phyloP scores from a whole-genome alignment of 2,329 filamentous ascomycete genomes.

The Leptographium galeiforme region DNA sequence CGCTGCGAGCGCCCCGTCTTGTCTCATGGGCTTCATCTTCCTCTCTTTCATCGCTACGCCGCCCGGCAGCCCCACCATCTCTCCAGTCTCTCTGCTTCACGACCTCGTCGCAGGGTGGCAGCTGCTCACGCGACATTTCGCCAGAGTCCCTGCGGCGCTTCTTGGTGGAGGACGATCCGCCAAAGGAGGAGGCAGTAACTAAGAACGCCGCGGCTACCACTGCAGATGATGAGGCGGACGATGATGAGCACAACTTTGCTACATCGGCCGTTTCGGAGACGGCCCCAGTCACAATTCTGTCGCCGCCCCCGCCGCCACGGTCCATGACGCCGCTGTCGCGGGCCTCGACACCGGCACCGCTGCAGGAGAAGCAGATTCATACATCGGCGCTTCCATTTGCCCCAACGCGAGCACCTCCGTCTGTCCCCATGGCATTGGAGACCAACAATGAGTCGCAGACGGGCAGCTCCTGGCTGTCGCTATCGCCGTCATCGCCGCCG shows the following conservation, averaged over 20 bases:
- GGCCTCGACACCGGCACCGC: background rate
- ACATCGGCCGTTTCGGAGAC: slow-evolving; percentile 33
- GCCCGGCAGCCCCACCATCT: background rate
- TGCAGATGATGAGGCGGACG: slow-evolving; percentile 29
- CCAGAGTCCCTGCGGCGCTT: slow-evolving; percentile 41
- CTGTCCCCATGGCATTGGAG: background rate
- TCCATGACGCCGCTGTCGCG: slow-evolving; percentile 26
- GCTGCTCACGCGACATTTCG: slow-evolving; percentile 37
- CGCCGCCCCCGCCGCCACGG: slow-evolving; percentile 38
- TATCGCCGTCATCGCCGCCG: slow-evolving; percentile 22
- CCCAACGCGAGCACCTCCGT: slow-evolving; percentile 5
- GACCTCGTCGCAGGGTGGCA: slow-evolving; percentile 22
- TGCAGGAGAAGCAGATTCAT: no score
- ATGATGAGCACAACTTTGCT: slow-evolving; percentile 49
- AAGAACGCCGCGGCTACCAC: background rate
- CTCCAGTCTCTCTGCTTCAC: slow-evolving; percentile 2
- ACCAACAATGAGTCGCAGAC: background rate
- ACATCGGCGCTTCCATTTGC: background rate
- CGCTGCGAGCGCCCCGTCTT: slow-evolving; percentile 9
- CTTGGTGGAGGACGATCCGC: slow-evolving; percentile 29
- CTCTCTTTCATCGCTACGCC: slow-evolving; percentile 1
- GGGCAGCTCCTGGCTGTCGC: background rate
- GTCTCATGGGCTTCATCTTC: slow-evolving; percentile 5
- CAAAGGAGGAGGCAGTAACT: background rate
- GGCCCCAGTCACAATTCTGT: slow-evolving; percentile 32